These are phyloP conservation scores for Clonostachys solani DNA, from an alignment of 2,329 filamentous ascomycete species.

Conservation along the genomic window DNA sequence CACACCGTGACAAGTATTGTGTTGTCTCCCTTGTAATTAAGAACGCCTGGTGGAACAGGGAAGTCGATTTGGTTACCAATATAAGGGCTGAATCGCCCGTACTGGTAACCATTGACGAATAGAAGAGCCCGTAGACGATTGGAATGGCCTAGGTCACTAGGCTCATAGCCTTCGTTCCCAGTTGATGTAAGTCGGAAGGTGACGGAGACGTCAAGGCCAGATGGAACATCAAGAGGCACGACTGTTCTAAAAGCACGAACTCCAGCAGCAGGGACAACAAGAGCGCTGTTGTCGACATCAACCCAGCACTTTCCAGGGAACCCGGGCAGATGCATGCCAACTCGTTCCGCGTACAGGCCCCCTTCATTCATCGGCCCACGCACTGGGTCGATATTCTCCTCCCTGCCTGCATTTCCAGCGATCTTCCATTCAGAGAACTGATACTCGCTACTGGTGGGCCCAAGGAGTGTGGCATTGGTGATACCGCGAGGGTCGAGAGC, in stretches of 20 bases:
- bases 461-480: constrained; percentile 44
- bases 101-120: constrained; percentile 64
- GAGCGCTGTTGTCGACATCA: constrained; percentile 19
- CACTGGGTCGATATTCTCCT: constrained; percentile 48
- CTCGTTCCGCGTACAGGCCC: constrained; percentile 51
- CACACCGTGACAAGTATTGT: constrained; percentile 54
- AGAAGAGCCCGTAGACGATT: constrained; percentile 44
- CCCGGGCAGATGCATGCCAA: constrained; percentile 55
- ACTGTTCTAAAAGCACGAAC: constrained; percentile 52
- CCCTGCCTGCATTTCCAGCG: constrained; percentile 51
- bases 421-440: constrained; percentile 52
- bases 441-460: constrained; percentile 16
- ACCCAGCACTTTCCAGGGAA: constrained; percentile 44
- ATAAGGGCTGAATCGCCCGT: constrained; percentile 53
- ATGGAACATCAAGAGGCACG: constrained; percentile 43
- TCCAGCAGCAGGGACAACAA: constrained; percentile 41
- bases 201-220: constrained; percentile 49
- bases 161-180: constrained; percentile 28
- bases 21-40: constrained; percentile 55
- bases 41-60: constrained; percentile 54
- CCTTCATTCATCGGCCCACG: constrained; percentile 54
- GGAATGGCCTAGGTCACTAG: constrained; percentile 16
- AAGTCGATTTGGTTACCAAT: constrained; percentile 58
- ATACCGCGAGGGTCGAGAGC: constrained; percentile 47
- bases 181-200: constrained; percentile 47